Base-by-base conservation (phyloP, 805 yeast species). In the Saccharomycopsis oosterbeekiorum region DNA sequence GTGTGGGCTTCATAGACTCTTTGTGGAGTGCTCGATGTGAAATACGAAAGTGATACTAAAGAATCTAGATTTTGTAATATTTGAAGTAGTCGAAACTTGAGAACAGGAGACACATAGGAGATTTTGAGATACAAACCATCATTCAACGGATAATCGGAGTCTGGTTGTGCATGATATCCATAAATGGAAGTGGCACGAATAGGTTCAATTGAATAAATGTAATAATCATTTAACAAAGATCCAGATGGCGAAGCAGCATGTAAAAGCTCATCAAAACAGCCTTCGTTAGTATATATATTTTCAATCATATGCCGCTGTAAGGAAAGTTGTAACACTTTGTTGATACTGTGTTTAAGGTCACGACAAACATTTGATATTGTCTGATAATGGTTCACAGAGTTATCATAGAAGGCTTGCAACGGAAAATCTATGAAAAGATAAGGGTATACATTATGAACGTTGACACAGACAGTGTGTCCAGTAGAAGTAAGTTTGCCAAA, bases 381-480 rank as follows among this genome's bases (percentile, higher is more conserved):
- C n/a, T 47, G 34, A 12, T 47, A n/a, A 24, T 47, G 53, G 21
- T 21, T 14, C 34, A 47, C 15, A 21, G 36, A 47, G 15, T 26
- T 21, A 24, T 24, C 34, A 15, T 47, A 47, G 10, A 47, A 47
- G 9, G 53, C 53, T 12, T 47, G 53, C n/a, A 47, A 61, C 39
- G 42, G 84, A 86, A 53, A 75, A 76, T 81, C 83, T 1, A 92
- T 75, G 68, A 80, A 91, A 1, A 93, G 66, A 68, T 93, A 94
- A 0, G 98, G 99, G 65, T 79, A 89, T 19, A 82, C 81, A 47
- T 93, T 92, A 73, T 92, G 98, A 10, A 94, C 74, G 70, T 94
- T 97, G 0, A 87, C 80, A 14, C 81, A 66, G 11, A 79, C 77
- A 36, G 82, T 80, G 65, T 82, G 83, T 0, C 90, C 88, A 0